Evolutionary conservation across 2,329 filamentous ascomycete genomes (phyloP), one percentile per base, ranked within the genome.

Genomic region (Apiospora aurea): DNA sequence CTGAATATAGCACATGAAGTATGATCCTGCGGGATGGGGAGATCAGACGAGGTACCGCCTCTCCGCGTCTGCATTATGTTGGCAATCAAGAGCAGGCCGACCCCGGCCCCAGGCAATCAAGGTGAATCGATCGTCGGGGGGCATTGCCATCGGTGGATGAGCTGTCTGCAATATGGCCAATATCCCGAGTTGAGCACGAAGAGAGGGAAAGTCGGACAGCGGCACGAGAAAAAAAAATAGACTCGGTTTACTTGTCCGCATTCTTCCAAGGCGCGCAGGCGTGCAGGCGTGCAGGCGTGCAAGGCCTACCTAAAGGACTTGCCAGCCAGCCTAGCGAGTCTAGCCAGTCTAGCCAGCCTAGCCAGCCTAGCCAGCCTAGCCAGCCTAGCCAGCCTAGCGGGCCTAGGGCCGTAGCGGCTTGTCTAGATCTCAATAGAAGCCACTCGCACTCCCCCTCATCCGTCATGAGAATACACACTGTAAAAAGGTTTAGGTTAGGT

Each of bases 351-450:
- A n/a, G n/a, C n/a, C n/a, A n/a, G n/a, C n/a, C n/a, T n/a, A n/a
- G n/a, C n/a, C n/a, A n/a, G n/a, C n/a, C n/a, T n/a, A n/a, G n/a
- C n/a, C n/a, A n/a, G n/a, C n/a, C n/a, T n/a, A n/a, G n/a, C n/a
- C n/a, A n/a, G n/a, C n/a, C n/a, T n/a, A 61, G 16, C 29, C 53
- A 57, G 53, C 26, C 53, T 57, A 57, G 53, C 26, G 26, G 26
- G 26, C 26, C 26, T 38, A 38, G 4, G 34, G 53, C 53, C 8
- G 29, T 61, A 6, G 53, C 38, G 53, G 53, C 53, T 61, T 38
- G 53, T 61, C 53, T 61, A 61, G 53, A 61, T 61, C 29, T 29
- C 29, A 61, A 61, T 61, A 61, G 53, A 61, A 34, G 53, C 53
- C 53, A 21, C 53, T 34, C 53, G 29, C 16, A 61, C 14, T 6